Conservation (phyloP, 352 stramenopile species). For the Phytophthora pistaciae region DNA sequence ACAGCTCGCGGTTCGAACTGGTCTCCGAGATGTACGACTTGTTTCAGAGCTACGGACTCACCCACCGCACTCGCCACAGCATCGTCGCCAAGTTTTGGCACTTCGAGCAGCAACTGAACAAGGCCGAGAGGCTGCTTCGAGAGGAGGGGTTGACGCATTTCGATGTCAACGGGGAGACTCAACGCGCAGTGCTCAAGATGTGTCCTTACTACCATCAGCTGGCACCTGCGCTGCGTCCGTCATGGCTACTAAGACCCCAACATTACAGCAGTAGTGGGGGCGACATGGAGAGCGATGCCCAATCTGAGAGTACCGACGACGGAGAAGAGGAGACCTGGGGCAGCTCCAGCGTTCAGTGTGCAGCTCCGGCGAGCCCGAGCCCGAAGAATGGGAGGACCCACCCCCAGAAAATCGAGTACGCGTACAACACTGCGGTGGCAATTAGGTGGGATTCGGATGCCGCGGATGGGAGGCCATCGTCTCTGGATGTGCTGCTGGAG, state of each 20-base stretch:
- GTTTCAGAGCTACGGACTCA: slow-evolving; percentile 12
- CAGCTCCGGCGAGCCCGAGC: background rate
- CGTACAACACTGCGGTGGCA: background rate
- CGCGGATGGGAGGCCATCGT: slow-evolving; percentile 14
- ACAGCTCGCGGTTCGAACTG: slow-evolving; percentile 5
- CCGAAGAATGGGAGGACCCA: background rate
- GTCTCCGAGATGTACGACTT: slow-evolving; percentile 13
- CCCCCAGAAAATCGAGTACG: background rate
- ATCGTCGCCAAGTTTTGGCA: slow-evolving; percentile 8
- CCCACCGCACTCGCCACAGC: background rate
- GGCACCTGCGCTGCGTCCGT: slow-evolving; percentile 2
- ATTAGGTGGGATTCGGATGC: slow-evolving; percentile 14
- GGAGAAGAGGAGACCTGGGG: background rate
- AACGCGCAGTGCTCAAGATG: slow-evolving; percentile 11
- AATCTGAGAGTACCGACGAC: background rate
- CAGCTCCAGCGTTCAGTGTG: background rate
- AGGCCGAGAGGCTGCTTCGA: slow-evolving; percentile 16
- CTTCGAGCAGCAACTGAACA: slow-evolving; percentile 8
- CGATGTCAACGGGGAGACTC: background rate
- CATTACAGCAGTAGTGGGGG: background rate
- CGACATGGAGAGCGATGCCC: background rate
- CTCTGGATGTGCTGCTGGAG: slow-evolving; percentile 37
- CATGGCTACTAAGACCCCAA: background rate
- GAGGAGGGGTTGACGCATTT: background rate
- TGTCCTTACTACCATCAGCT: slow-evolving; percentile 17